A percentile compares a stretch with the other conserved stretches of the same genome.
phyloP scores from a whole-genome alignment of 2,329 filamentous ascomycete genomes.

The Cladobotryum protrusum region DNA sequence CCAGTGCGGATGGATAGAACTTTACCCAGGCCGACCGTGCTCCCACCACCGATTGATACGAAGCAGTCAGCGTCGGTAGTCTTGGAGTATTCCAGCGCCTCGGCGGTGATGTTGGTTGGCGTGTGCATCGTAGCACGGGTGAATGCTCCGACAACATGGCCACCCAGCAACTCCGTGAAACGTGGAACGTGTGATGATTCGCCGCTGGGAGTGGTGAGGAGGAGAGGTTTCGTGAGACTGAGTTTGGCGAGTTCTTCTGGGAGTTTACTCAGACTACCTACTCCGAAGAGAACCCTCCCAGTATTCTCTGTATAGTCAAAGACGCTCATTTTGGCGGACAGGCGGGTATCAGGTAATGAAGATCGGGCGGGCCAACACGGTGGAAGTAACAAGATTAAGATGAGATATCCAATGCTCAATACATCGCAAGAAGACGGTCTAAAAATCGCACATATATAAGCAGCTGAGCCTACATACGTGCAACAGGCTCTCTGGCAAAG shows the following conservation, averaged over 20 bases:
- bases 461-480: too few relatives aligned
- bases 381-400: too few relatives aligned
- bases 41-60: constrained; percentile 19
- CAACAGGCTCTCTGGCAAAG: too few relatives aligned
- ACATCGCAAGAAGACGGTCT: too few relatives aligned
- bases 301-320: constrained; percentile 5
- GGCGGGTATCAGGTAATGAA: too few relatives aligned
- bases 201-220: constrained; percentile 45
- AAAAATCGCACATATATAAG: too few relatives aligned
- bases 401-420: too few relatives aligned
- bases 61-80: constrained; percentile 45
- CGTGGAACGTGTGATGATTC: constrained; percentile 1
- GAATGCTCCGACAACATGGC: constrained; percentile 28
- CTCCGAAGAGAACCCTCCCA: constrained; percentile 45
- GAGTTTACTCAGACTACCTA: constrained; percentile 46
- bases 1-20: constrained; percentile 50
- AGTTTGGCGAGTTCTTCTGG: constrained; percentile 38
- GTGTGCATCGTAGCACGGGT: constrained; percentile 58
- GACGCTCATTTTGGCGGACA: neutral
- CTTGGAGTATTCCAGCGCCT: constrained; percentile 43
- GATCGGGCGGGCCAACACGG: too few relatives aligned
- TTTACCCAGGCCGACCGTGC: constrained; percentile 51
- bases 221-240: constrained; percentile 42
- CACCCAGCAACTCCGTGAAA: neutral
- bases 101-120: constrained; percentile 49